Base-by-base conservation (phyloP, 2,329 filamentous ascomycete species). In the Fusarium brevicatenulatum region DNA sequence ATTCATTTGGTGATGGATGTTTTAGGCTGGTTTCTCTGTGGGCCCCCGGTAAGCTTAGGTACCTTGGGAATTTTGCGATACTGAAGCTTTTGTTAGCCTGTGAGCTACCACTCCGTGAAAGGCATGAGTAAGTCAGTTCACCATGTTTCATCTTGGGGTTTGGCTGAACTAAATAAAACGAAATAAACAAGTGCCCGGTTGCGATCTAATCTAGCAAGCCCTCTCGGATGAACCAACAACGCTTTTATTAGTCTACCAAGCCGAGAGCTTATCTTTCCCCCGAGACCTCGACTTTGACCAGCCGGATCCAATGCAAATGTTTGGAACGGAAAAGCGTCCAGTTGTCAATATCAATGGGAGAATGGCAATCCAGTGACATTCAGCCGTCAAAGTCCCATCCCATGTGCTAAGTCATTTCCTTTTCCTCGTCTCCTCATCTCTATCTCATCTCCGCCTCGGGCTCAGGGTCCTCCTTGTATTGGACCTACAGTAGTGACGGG, bases 1-100 rank as follows among this genome's bases (percentile, higher is more conserved):
- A 63, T 71, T 73, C 70, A 71, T 63, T 73, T 68, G 42, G 62
- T 73, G 54, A 70, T 52, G 49, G 32, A 39, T 50, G 49, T 50
- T 73, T 73, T 73, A 70, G 67, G 30, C 39, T 60, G 49, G 23
- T 53, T 62, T 71, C 39, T 46, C 39, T 52, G 69, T 71, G 69
- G 69, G 47, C 28, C 30, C 62, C 49, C n/a, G 9, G 40, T 25
- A 25, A 5, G 30, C 28, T 30, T 12, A 42, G 40, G 32, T 32
- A 25, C n/a, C n/a, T 23, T 43, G 42, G 7, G 25, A 42, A 53
- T 40, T 54, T 39, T 37, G 36, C 34, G 34, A 39, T 54, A 28
- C 34, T 39, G 23, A 40, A 40, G 34, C 23, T 40, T 54, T 54
- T 28, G 36, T 28, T 54, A 30, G n/a, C 21, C 40, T 40, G 28